phyloP scores from a whole-genome alignment of 2,329 filamentous ascomycete genomes.

The Beauveria pseudobassiana region DNA sequence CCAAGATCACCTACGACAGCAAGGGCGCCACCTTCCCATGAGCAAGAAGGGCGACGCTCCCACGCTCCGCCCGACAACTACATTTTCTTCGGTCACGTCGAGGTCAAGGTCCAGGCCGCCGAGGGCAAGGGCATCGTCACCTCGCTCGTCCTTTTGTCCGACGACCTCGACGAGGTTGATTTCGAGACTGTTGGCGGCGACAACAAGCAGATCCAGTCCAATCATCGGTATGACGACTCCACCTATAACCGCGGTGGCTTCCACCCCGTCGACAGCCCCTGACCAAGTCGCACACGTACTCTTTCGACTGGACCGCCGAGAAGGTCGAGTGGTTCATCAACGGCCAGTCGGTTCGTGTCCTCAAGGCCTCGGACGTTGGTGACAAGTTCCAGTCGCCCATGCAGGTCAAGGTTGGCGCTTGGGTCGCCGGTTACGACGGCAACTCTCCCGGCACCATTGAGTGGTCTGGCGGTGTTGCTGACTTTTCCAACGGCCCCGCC shows the following conservation, averaged over 20 bases:
- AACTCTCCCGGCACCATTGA: conserved; percentile 64
- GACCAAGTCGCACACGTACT: conserved; percentile 60
- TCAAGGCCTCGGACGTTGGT: conserved; percentile 51
- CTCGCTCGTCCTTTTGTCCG: conserved; percentile 81
- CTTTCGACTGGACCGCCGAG: conserved; percentile 60
- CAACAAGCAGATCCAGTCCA: conserved; percentile 69
- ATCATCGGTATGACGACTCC: too few species aligned
- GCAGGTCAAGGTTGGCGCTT: conserved; percentile 62
- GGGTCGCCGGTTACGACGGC: conserved; percentile 50
- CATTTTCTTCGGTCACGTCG: conserved; percentile 92
- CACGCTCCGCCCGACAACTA: conserved; percentile 74
- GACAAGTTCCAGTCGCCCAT: conserved; percentile 62
- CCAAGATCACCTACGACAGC: conserved; percentile 38
- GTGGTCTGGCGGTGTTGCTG: conserved; percentile 60
- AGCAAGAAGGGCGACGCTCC: conserved; percentile 56
- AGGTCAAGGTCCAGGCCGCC: conserved; percentile 70
- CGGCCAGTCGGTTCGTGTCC: conserved; percentile 51
- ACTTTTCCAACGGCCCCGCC: conserved; percentile 47
- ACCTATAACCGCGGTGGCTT: conserved; percentile 63
- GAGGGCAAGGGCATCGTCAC: conserved; percentile 82
- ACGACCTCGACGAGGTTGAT: conserved; percentile 86
- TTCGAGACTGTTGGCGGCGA: conserved; percentile 90
- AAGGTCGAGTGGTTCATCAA: conserved; percentile 60
- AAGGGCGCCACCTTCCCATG: conserved; percentile 56
- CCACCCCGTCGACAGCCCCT: conserved; percentile 49